A percentile compares a stretch with the other conserved stretches of the same genome.
Evolutionary conservation across 164 flowering plant species (phyloP).

Genomic region (Euptelea pleiosperma): DNA sequence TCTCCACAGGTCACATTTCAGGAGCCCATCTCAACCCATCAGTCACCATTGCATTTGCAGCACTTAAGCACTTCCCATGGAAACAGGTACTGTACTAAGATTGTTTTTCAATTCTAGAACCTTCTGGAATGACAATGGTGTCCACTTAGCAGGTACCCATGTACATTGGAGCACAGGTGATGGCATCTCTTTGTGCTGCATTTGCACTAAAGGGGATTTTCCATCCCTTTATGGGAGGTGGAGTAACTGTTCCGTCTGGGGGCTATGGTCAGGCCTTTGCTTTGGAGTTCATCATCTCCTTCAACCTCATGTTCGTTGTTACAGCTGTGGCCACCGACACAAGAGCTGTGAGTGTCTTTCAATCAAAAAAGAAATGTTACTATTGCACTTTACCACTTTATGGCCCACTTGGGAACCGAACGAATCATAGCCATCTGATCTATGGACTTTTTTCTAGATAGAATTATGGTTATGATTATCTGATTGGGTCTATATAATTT

Average conservation of each 20-base stretch:
- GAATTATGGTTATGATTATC: too few relatives aligned
- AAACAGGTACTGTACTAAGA: slow-evolving; percentile 40
- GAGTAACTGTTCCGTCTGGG: slow-evolving; percentile 72
- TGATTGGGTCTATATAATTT: too few relatives aligned
- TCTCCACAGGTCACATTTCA: slow-evolving; percentile 81
- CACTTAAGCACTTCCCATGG: slow-evolving; percentile 76
- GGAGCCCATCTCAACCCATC: slow-evolving; percentile 90
- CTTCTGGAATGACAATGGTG: background rate
- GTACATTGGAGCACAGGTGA: slow-evolving; percentile 66
- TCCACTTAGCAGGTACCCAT: slow-evolving; percentile 56
- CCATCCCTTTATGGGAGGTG: slow-evolving; percentile 69
- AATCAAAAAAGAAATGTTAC: too few relatives aligned
- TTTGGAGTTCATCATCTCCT: slow-evolving; percentile 74
- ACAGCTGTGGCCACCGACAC: slow-evolving; percentile 92
- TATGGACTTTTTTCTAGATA: too few relatives aligned
- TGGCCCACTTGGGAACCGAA: too few relatives aligned
- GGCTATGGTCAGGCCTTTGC: slow-evolving; percentile 61
- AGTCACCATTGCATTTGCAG: slow-evolving; percentile 76
- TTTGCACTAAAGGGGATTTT: slow-evolving; percentile 58
- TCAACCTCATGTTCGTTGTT: slow-evolving; percentile 92
- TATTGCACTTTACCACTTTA: too few relatives aligned
- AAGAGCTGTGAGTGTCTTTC: slow-evolving; percentile 69
- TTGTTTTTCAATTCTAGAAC: background rate
- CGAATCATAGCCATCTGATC: too few relatives aligned
- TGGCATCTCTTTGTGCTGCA: slow-evolving; percentile 72